Base-by-base conservation (phyloP, 495 filamentous ascomycete species). In the Letharia columbiana region DNA sequence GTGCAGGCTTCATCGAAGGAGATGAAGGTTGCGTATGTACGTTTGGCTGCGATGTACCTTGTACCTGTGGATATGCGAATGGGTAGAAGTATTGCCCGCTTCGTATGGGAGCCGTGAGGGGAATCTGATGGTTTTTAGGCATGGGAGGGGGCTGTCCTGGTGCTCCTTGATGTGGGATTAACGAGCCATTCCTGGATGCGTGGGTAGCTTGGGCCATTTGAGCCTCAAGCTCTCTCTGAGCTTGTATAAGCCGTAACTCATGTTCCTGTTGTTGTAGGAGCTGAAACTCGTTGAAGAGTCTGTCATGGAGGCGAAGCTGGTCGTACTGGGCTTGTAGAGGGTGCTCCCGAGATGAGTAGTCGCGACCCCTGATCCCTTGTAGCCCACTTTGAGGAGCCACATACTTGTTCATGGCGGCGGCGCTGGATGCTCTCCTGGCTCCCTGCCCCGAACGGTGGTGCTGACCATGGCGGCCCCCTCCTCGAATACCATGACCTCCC, bases 201-300 rank as follows among this genome's bases (percentile, higher is more conserved):
- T 84, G 74, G 33, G 3, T 57, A 23, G 77, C 78, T 35, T 83
- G 84, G n/a, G 54, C 54, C 20, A 80, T 69, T 44, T 85, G 75
- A 9, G 82, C 80, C 65, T 87, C 84, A 54, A 80, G 81, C 56
- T 88, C 85, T 40, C 86, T 75, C 66, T 86, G 84, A 66, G 74
- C 70, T 39, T 79, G 78, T 33, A 73, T 67, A 47, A 87, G 75
- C 63, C 84, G 79, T 67, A 88, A 71, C 63, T 83, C 81, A 66
- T 87, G 84, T 64, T 86, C 83, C 73, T 89, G 86, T 31, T 81
- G 84, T 70, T 89, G 86, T 57, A 90, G 76, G 31, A 83, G 68
- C 73, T 87, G 85, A 63, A 85, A 87, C 66, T 87, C 83, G 66
- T 86, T 84, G 65, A 78, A 83, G 0, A 89, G 78, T 62, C 86